Percentiles rank a stretch among this genome's conserved stretches.
phyloP scores from a whole-genome alignment of 257 asterid genomes.

The Gardenia jasminoides region DNA sequence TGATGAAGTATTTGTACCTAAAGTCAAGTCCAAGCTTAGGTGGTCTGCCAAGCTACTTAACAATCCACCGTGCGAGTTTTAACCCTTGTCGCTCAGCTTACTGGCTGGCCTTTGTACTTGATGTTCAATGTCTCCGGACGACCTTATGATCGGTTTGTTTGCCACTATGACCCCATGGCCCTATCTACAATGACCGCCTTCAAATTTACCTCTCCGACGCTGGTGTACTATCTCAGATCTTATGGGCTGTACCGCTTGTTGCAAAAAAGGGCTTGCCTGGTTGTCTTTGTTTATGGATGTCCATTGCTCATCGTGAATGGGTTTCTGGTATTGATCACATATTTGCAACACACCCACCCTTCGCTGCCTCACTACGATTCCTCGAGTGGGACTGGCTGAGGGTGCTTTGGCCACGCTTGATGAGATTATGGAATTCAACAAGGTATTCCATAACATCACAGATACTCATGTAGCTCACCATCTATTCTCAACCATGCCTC shows the following conservation, averaged over 20 bases:
- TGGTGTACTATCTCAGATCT: slow-evolving; percentile 47
- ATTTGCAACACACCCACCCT: slow-evolving; percentile 81
- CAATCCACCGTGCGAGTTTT: slow-evolving; percentile 71
- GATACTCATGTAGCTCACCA: slow-evolving; percentile 88
- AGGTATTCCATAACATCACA: slow-evolving; percentile 70
- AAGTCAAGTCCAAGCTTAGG: slow-evolving; percentile 37
- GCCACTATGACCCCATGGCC: slow-evolving; percentile 68
- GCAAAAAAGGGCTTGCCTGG: slow-evolving; percentile 58
- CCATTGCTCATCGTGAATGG: slow-evolving; percentile 73
- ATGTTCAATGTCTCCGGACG: slow-evolving; percentile 71
- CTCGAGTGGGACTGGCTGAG: slow-evolving; percentile 85
- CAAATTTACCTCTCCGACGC: slow-evolving; percentile 64
- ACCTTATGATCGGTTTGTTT: slow-evolving; percentile 65
- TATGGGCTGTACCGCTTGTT: slow-evolving; percentile 46
- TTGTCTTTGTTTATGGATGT: slow-evolving; percentile 50
- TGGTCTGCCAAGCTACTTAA: slow-evolving; percentile 45
- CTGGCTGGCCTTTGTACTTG: slow-evolving; percentile 82
- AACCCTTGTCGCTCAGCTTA: slow-evolving; percentile 45
- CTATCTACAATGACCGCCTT: slow-evolving; percentile 63
- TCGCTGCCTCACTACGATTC: slow-evolving; percentile 77
- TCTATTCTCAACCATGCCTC: slow-evolving; percentile 84
- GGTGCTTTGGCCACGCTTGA: slow-evolving; percentile 79
- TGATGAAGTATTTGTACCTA: slow-evolving; percentile 81
- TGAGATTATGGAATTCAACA: slow-evolving; percentile 75
- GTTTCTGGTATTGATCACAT: slow-evolving; percentile 76